Percentiles rank a stretch among this genome's conserved stretches.
These are phyloP conservation scores for Tylopilus orsonianus DNA, from an alignment of 1,284 basidiomycete genomes.

Conservation along the genomic window DNA sequence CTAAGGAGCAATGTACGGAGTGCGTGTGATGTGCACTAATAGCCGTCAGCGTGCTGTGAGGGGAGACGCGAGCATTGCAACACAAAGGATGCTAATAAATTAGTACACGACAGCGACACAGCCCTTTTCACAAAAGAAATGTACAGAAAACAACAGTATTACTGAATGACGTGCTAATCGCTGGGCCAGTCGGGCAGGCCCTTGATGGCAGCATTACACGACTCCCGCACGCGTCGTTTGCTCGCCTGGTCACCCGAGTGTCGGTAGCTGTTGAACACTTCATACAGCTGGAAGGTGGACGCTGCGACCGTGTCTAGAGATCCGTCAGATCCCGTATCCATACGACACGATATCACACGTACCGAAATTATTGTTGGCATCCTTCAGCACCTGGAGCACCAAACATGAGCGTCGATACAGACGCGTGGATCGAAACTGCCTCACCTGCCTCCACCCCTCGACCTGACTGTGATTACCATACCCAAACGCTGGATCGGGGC, in stretches of 20 bases:
- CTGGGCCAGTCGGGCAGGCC: slow-evolving; percentile 58
- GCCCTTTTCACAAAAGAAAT: background rate
- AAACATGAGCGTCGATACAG: background rate
- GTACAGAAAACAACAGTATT: background rate
- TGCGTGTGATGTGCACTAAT: too few species aligned
- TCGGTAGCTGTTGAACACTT: slow-evolving; percentile 57
- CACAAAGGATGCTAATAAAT: slow-evolving; percentile 7
- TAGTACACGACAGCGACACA: slow-evolving; percentile 6
- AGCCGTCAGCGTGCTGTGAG: too few species aligned
- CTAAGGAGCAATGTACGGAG: too few species aligned
- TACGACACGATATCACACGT: slow-evolving; percentile 15
- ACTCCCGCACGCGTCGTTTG: slow-evolving; percentile 59
- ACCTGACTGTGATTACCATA: slow-evolving; percentile 39
- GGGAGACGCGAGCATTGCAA: too few species aligned
- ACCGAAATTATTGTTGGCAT: slow-evolving; percentile 52
- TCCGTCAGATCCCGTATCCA: background rate
- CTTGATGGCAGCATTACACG: slow-evolving; percentile 57
- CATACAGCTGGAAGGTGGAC: slow-evolving; percentile 57
- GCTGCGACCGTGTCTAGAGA: slow-evolving; percentile 52
- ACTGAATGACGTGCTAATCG: slow-evolving; percentile 14
- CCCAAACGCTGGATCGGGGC: slow-evolving; percentile 27
- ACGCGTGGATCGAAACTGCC: slow-evolving; percentile 14
- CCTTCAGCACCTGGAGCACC: slow-evolving; percentile 46
- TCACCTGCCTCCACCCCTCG: slow-evolving; percentile 48
- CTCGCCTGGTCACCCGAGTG: slow-evolving; percentile 56